These are phyloP conservation scores for Sungouiella blattae DNA, from an alignment of 805 yeast species.

Conservation along the genomic window DNA sequence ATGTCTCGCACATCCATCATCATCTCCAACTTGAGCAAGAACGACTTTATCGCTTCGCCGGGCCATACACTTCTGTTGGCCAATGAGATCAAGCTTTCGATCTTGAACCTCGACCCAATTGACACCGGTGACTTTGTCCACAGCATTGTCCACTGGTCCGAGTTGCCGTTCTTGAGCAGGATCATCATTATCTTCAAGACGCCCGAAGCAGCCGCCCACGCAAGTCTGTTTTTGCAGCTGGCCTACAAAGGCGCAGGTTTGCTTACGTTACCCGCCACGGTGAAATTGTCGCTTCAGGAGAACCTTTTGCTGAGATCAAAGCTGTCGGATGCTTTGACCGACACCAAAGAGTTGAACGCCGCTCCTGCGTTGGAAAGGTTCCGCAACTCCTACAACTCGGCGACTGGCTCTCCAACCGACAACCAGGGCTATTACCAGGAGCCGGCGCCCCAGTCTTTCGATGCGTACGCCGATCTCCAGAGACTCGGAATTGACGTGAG, in stretches of 20 bases:
- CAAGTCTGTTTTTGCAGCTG: slow-evolving; percentile 19
- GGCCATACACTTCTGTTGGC: slow-evolving; percentile 25
- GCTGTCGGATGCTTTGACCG: slow-evolving; percentile 22
- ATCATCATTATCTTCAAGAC: slow-evolving; percentile 35
- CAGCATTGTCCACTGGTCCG: slow-evolving; percentile 35
- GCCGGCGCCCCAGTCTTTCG: slow-evolving; percentile 33
- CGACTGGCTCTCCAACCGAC: background rate
- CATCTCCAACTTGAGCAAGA: slow-evolving; percentile 29
- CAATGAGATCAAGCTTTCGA: slow-evolving; percentile 31
- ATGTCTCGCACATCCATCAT: slow-evolving; percentile 29
- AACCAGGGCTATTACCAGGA: slow-evolving; percentile 24
- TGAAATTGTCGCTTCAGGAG: slow-evolving; percentile 34
- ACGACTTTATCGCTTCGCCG: slow-evolving; percentile 24
- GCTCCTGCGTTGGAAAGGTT: slow-evolving; percentile 22
- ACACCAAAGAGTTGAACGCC: slow-evolving; percentile 18
- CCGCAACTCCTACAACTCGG: slow-evolving; percentile 18
- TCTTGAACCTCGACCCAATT: slow-evolving; percentile 22
- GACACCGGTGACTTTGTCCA: slow-evolving; percentile 17
- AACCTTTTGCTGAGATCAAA: slow-evolving; percentile 34
- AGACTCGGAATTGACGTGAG: slow-evolving; percentile 31
- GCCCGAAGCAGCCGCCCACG: slow-evolving; percentile 24
- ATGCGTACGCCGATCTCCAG: slow-evolving; percentile 24
- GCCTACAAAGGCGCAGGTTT: slow-evolving; percentile 3
- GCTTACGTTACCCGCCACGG: slow-evolving; percentile 13
- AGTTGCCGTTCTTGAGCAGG: slow-evolving; percentile 34